Evolutionary conservation across 768 basidiomycete species (phyloP).

Genomic region (Mycena pura): DNA sequence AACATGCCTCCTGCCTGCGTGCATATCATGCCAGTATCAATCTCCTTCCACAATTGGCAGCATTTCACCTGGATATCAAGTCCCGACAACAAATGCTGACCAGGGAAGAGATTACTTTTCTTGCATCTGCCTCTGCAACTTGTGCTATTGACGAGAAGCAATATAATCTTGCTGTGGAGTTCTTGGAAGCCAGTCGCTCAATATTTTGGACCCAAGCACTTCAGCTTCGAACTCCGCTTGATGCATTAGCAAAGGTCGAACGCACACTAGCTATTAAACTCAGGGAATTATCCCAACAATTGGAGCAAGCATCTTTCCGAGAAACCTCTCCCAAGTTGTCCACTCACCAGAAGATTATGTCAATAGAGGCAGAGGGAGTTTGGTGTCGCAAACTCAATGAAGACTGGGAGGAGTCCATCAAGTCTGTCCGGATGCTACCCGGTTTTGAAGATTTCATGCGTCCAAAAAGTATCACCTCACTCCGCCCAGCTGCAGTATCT

Average conservation of each 20-base stretch:
- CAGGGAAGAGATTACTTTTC: background rate
- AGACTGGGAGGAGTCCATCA: conserved; percentile 25
- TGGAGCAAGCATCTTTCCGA: conserved; percentile 19
- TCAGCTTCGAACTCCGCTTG: background rate
- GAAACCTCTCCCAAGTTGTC: conserved; percentile 12
- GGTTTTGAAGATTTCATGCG: conserved; percentile 31
- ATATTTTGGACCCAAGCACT: too few species aligned
- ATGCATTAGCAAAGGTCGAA: background rate
- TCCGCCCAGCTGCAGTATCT: background rate
- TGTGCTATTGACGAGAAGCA: background rate
- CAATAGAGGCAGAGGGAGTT: conserved; percentile 22
- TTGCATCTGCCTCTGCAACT: background rate
- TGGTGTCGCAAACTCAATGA: conserved; percentile 24
- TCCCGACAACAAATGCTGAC: background rate
- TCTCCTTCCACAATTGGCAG: background rate
- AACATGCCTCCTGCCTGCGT: background rate
- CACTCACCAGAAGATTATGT: conserved; percentile 14
- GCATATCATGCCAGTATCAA: background rate
- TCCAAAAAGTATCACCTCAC: conserved; percentile 9
- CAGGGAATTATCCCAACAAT: background rate
- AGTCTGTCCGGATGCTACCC: conserved; percentile 14
- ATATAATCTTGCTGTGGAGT: background rate
- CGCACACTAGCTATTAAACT: conserved; percentile 1
- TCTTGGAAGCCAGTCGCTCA: too few species aligned
- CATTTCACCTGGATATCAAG: background rate